Conservation (phyloP, 306 rosid species). For the Calophaca sinica region DNA sequence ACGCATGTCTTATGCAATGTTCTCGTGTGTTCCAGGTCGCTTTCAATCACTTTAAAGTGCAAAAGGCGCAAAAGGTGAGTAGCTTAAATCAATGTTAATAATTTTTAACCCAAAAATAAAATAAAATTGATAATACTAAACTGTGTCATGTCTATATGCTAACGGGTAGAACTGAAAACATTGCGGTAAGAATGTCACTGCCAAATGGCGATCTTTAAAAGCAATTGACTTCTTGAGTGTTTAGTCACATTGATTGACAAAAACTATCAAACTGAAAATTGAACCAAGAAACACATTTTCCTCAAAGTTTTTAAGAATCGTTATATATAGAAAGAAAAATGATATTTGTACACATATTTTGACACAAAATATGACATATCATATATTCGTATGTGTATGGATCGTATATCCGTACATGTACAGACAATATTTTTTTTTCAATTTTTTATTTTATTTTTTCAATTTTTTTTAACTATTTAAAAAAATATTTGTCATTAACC, state of each 20-base stretch:
- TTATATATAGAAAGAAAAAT: no score
- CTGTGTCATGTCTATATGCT: background rate
- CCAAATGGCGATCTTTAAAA: constrained; percentile 42
- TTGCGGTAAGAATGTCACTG: background rate
- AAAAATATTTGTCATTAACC: no score
- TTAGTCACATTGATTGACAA: constrained; percentile 40
- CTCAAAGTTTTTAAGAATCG: background rate
- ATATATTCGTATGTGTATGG: no score
- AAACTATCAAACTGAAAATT: constrained; percentile 43
- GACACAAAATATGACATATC: no score
- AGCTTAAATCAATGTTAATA: constrained; percentile 30
- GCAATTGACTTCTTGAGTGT: constrained; percentile 37
- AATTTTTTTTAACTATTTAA: no score
- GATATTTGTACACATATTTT: no score
- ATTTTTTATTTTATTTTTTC: no score
- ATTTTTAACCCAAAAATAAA: background rate
- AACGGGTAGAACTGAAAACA: no score
- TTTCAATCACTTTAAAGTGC: constrained; percentile 43
- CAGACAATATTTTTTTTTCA: no score
- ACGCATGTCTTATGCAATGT: constrained; percentile 33
- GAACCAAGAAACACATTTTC: background rate
- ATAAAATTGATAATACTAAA: background rate
- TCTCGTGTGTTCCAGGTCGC: constrained; percentile 30
- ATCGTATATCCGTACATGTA: no score
- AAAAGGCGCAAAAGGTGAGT: constrained; percentile 45